Conservation (phyloP, 108 stramenopile species). For the Pseudonitzschia delicatissima region DNA sequence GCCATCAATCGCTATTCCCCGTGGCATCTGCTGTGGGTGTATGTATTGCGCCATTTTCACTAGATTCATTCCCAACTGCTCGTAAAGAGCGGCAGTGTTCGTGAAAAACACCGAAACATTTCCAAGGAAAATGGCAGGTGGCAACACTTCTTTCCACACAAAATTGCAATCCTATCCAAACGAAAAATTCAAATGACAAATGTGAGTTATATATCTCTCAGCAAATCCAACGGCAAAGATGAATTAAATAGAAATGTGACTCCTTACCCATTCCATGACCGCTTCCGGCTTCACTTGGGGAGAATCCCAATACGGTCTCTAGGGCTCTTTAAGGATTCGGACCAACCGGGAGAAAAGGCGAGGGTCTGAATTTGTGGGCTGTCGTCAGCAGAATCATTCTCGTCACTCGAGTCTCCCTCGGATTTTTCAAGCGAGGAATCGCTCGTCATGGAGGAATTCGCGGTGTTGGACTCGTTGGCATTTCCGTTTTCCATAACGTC, state of each 20-base stretch:
- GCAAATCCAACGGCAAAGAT: background rate
- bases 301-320: conserved; percentile 10
- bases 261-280: conserved; percentile 34
- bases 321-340: conserved; percentile 20
- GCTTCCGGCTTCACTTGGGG: conserved; percentile 19
- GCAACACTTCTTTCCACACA: conserved; percentile 16
- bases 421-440: too few relatives aligned
- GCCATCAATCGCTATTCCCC: conserved; percentile 5
- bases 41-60: conserved; percentile 8
- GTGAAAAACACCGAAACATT: conserved; percentile 10
- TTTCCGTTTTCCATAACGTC: too few relatives aligned
- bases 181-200: background rate
- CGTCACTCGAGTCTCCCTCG: too few relatives aligned
- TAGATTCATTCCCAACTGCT: conserved; percentile 13
- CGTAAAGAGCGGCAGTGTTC: conserved; percentile 19
- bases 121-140: conserved; percentile 5
- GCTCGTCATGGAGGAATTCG: too few relatives aligned
- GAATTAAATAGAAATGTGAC: background rate
- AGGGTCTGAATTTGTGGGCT: too few relatives aligned
- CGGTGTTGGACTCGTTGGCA: too few relatives aligned
- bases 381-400: too few relatives aligned
- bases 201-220: background rate
- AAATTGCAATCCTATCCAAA: conserved; percentile 20
- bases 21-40: conserved; percentile 13
- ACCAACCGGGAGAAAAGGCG: conserved; percentile 13